A percentile compares a stretch with the other conserved stretches of the same genome.
phyloP scores from a whole-genome alignment of 352 stramenopile genomes.

The Phytophthora chlamydospora region DNA sequence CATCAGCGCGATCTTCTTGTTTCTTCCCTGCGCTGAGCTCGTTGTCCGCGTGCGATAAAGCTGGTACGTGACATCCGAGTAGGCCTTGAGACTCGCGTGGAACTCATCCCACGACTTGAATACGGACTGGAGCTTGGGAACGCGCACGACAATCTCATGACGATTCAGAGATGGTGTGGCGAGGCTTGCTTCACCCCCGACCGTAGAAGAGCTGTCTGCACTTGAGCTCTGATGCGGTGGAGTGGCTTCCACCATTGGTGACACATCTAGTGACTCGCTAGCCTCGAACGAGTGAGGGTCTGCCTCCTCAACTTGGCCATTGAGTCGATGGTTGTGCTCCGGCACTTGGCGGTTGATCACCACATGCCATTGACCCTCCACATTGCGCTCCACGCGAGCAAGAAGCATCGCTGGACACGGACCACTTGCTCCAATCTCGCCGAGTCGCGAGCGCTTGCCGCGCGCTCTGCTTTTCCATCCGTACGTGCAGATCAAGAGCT shows the following conservation, averaged over 20 bases:
- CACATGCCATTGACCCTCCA: slow-evolving; percentile 65
- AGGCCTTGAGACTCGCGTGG: slow-evolving; percentile 58
- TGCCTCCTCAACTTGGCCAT: slow-evolving; percentile 28
- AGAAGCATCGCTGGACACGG: slow-evolving; percentile 76
- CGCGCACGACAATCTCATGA: slow-evolving; percentile 64
- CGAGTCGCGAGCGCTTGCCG: slow-evolving; percentile 34
- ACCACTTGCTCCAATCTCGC: slow-evolving; percentile 16
- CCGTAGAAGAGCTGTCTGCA: slow-evolving; percentile 11
- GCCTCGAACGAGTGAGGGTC: slow-evolving; percentile 4
- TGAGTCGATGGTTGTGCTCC: slow-evolving; percentile 64
- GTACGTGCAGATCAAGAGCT: slow-evolving; percentile 78
- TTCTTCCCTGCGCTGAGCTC: slow-evolving; percentile 68
- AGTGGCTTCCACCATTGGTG: slow-evolving; percentile 9
- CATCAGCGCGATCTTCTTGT: slow-evolving; percentile 73
- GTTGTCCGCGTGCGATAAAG: slow-evolving; percentile 80
- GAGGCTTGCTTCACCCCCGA: slow-evolving; percentile 20
- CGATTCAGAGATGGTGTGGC: not conserved
- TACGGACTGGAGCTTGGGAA: slow-evolving; percentile 54
- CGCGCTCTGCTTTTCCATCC: slow-evolving; percentile 75
- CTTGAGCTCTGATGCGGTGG: slow-evolving; percentile 2
- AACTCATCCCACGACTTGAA: slow-evolving; percentile 80
- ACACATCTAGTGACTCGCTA: slow-evolving; percentile 7
- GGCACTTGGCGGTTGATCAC: slow-evolving; percentile 73
- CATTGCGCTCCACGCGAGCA: slow-evolving; percentile 67
- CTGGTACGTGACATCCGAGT: slow-evolving; percentile 74